Evolutionary conservation across 176 grass and related monocot species (phyloP), one percentile per base, ranked within the genome.

Genomic region (Aegilops speltoides): DNA sequence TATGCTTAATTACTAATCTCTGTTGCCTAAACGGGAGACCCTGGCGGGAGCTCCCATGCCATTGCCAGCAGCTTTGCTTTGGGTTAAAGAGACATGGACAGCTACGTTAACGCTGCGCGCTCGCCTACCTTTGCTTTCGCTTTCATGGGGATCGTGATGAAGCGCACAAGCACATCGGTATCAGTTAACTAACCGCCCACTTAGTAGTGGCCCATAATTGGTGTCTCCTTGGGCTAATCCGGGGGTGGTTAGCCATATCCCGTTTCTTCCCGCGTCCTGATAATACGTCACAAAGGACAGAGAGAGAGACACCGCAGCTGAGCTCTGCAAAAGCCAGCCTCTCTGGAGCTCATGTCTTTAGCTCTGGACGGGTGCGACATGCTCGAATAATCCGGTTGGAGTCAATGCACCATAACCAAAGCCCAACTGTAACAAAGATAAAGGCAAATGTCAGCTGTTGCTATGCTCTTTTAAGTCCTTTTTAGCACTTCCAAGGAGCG

Each of bases 121-220:
- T 12, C 14, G 46, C 56, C 56, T 57, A 57, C 54, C 54, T 82
- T 82, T 38, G 70, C 41, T 63, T 79, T 87, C 56, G 20, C 89
- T 90, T 91, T 91, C 76, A 88, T 84, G 85, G 89, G 85, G 85
- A 85, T 88, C 29, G 85, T 81, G 81, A 88, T 84, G 81, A 69
- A 84, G 76, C 68, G 80, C 89, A 84, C 26, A 84, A 36, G n/a
- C 81, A 3, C 81, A 68, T 91, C 61, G 89, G 81, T 32, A 68
- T 88, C 86, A 84, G 81, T 91, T 91, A 88, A 88, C 81, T 91
- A 91, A 81, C 43, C 33, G 3, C 50, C 24, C 22, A 50, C 79
- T 37, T 77, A 76, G 25, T 52, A 31, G 69, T 37, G 85, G 24
- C 61, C 69, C 81, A 88, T 91, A 77, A 91, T 76, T 80, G 81